phyloP scores from a whole-genome alignment of 345 rosid genomes.

The Geranium rotundifolium region DNA sequence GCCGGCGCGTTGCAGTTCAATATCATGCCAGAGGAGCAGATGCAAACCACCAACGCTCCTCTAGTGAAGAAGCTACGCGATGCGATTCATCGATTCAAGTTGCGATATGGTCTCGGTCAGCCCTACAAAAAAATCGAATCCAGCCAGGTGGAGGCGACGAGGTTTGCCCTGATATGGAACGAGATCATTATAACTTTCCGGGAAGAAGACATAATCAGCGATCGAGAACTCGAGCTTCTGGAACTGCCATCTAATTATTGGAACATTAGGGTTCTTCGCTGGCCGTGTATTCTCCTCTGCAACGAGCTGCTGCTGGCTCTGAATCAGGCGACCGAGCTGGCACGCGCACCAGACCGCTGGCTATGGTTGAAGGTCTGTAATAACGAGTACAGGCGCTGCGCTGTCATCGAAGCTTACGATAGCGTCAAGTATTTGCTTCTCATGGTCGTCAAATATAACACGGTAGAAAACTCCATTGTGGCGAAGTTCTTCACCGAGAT shows the following conservation, averaged over 20 bases:
- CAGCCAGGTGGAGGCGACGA: slow-evolving; percentile 68
- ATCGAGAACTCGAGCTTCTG: slow-evolving; percentile 64
- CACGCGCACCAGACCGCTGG: slow-evolving; percentile 59
- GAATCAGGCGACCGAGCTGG: slow-evolving; percentile 64
- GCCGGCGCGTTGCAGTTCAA: slow-evolving; percentile 88
- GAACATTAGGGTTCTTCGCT: slow-evolving; percentile 73
- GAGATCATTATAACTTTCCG: slow-evolving; percentile 59
- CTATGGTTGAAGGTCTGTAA: slow-evolving; percentile 70
- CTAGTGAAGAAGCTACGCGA: slow-evolving; percentile 67
- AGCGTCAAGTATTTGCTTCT: slow-evolving; percentile 60
- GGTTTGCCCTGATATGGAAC: slow-evolving; percentile 90
- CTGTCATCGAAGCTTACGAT: slow-evolving; percentile 82
- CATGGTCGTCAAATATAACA: slow-evolving; percentile 31
- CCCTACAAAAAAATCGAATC: slow-evolving; percentile 73
- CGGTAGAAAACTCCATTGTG: slow-evolving; percentile 56
- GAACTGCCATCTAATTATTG: slow-evolving; percentile 78
- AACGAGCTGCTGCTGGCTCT: slow-evolving; percentile 84
- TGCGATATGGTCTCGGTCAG: slow-evolving; percentile 82
- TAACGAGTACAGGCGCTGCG: slow-evolving; percentile 80
- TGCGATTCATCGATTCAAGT: slow-evolving; percentile 58
- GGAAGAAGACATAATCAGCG: slow-evolving; percentile 81
- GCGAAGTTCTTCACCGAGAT: slow-evolving; percentile 36
- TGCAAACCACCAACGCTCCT: slow-evolving; percentile 35
- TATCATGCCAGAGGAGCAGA: slow-evolving; percentile 67
- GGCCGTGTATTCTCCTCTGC: slow-evolving; percentile 84